Percentiles rank a stretch among this genome's conserved stretches.
Conservation (phyloP, 768 basidiomycete species). For the Phlebiopsis gigantea region DNA sequence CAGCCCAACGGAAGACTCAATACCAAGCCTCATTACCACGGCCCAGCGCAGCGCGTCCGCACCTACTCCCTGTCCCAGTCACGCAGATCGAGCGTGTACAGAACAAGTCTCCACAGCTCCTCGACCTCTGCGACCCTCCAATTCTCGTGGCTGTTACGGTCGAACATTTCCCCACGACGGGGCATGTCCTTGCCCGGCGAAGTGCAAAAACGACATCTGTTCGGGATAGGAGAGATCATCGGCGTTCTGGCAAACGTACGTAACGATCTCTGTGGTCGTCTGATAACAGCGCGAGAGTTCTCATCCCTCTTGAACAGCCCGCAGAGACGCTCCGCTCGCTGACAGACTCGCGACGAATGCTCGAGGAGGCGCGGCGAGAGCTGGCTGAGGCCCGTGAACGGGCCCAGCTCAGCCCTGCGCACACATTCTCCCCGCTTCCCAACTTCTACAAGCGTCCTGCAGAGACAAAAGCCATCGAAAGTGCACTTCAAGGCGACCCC, state of each 20-base stretch:
- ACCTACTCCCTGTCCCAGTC: constrained; percentile 24
- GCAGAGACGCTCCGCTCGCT: constrained; percentile 74
- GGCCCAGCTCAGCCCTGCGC: constrained; percentile 61
- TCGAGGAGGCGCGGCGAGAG: constrained; percentile 76
- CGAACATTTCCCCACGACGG: constrained; percentile 58
- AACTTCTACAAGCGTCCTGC: constrained; percentile 66
- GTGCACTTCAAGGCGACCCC: constrained; percentile 62
- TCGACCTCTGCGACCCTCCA: constrained; percentile 20
- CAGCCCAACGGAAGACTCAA: neutral
- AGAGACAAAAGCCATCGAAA: constrained; percentile 62
- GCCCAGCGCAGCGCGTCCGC: constrained; percentile 12
- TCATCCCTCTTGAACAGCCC: constrained; percentile 43
- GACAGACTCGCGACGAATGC: constrained; percentile 67
- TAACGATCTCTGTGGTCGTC: constrained; percentile 12
- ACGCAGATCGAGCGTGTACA: constrained; percentile 25
- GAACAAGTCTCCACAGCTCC: constrained; percentile 22
- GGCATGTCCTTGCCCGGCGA: constrained; percentile 58
- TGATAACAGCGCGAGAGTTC: neutral
- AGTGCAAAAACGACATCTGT: constrained; percentile 64
- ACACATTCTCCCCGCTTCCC: constrained; percentile 74
- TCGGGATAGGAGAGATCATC: constrained; percentile 76
- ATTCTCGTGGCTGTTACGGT: constrained; percentile 71
- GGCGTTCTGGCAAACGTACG: constrained; percentile 71
- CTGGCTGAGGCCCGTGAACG: constrained; percentile 64
- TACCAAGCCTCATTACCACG: constrained; percentile 4